A percentile compares a stretch with the other conserved stretches of the same genome.
Evolutionary conservation across 2,329 filamentous ascomycete genomes (phyloP).

Genomic region (Plectosphaerella plurivora): DNA sequence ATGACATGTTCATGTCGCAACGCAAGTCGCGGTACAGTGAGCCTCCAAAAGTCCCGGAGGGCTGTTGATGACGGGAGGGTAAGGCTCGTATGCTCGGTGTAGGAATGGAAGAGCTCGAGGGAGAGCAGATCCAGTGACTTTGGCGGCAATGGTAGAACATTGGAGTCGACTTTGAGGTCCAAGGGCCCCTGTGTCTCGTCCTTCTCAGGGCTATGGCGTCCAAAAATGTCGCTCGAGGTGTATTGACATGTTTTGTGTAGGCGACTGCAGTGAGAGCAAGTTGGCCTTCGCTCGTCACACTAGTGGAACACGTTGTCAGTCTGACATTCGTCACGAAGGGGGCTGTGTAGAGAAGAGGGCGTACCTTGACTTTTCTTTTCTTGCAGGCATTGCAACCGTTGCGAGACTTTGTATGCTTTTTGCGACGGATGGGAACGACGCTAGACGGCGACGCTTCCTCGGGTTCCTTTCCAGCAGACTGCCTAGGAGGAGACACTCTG

Average conservation of each 20-base stretch:
- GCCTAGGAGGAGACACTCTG: too few relatives aligned
- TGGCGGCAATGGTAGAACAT: not conserved
- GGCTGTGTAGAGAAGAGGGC: not conserved
- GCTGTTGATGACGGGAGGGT: not conserved
- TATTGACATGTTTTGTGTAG: conserved; percentile 1
- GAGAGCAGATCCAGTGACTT: not conserved
- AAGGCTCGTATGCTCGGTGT: not conserved
- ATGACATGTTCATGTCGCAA: conserved; percentile 4
- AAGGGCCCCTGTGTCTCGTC: not conserved
- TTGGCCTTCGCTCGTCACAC: conserved; percentile 4
- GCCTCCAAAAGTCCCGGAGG: conserved; percentile 5
- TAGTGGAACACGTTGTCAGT: not conserved
- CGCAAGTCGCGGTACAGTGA: conserved; percentile 2
- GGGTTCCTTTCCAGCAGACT: too few relatives aligned
- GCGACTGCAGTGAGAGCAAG: conserved; percentile 2
- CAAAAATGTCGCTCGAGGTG: not conserved
- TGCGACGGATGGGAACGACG: too few relatives aligned
- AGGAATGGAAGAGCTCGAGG: conserved; percentile 5
- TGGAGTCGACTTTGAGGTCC: not conserved
- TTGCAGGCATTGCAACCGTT: conserved; percentile 26
- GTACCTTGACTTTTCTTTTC: conserved; percentile 14
- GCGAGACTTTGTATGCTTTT: conserved; percentile 25
- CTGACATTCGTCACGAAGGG: not conserved
- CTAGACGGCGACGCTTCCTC: too few relatives aligned
- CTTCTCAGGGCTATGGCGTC: not conserved